phyloP scores from a whole-genome alignment of 202 grass and related monocot genomes.

The Schoenoplectus triqueter region DNA sequence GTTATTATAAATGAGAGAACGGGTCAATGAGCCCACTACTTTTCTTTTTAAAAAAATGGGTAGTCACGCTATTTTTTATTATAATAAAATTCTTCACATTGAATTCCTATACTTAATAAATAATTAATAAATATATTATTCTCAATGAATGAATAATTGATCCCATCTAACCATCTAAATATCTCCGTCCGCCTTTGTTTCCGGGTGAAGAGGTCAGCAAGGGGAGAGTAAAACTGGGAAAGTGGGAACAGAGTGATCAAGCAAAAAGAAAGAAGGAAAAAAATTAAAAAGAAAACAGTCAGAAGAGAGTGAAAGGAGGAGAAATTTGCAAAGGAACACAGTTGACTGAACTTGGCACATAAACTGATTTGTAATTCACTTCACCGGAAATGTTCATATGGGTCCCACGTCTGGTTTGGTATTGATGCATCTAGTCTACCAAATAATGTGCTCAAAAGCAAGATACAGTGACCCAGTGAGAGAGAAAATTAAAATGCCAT shows the following conservation, averaged over 20 bases:
- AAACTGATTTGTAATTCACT: not conserved
- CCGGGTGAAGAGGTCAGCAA: not conserved
- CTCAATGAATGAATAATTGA: no score
- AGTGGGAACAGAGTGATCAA: no score
- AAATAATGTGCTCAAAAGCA: not conserved
- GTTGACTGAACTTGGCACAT: conserved; percentile 37
- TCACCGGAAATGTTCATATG: not conserved
- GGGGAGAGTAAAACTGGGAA: no score
- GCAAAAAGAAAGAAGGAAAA: conserved; percentile 21
- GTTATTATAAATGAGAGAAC: not conserved
- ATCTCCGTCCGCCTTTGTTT: no score
- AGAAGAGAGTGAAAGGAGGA: conserved; percentile 48
- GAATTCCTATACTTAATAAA: no score
- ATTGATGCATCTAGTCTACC: conserved; percentile 26
- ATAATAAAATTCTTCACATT: no score
- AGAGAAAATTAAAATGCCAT: not conserved
- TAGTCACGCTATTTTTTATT: no score
- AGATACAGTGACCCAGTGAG: not conserved
- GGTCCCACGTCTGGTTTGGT: not conserved
- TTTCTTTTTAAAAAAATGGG: no score
- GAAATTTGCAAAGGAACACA: conserved; percentile 23
- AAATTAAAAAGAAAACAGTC: conserved; percentile 45
- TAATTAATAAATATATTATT: no score
- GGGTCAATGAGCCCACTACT: not conserved
- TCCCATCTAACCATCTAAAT: no score